Evolutionary conservation across 352 stramenopile species (phyloP), one percentile per base, ranked within the genome.

Genomic region (Globisporangium echinulatum): DNA sequence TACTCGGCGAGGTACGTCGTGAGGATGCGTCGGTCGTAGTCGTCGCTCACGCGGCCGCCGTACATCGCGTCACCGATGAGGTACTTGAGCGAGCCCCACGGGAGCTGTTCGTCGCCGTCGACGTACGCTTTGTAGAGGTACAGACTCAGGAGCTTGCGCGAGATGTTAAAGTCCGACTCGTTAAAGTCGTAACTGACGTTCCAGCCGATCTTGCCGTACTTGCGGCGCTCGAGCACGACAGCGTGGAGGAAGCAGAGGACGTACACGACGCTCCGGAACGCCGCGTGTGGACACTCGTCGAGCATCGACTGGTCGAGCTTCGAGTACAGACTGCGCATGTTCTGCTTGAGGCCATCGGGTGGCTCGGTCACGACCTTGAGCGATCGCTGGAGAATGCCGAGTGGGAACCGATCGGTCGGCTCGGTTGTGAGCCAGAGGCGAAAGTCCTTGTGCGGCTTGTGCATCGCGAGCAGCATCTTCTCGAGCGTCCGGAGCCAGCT

Each of bases 161-260:
- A 97, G 53, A 98, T 97, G 37, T 92, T 92, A 58, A 98, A 98
- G 66, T 98, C 95, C 19, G 88, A 97, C 67, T 98, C 94, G 69
- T 98, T 98, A 55, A 98, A 98, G 64, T 98, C 95, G 70, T 98
- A 98, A 67, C 82, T 92, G 17, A 98, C 93, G 61, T 98, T 98
- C 90, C 92, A 98, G 40, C 95, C 95, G 61, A 98, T 98, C 68
- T 98, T 98, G 54, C 94, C 95, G 58, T 98, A 98, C 68, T 98
- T 98, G 46, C 94, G 78, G 4, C 95, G 80, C 74, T 98, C 95
- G 17, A 98, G 76, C 33, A 98, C 90, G 7, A 98, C 95, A 0
- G 94, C 95, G 58, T 98, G 95, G 42, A 98, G 62, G 66, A 98
- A 98, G 49, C 90, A 96, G n/a, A 98, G 67, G 25, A 98, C 92